Evolutionary conservation across 306 rosid genomes (phyloP), one percentile per base, ranked within the genome.

Genomic region (Quercus engelmannii): DNA sequence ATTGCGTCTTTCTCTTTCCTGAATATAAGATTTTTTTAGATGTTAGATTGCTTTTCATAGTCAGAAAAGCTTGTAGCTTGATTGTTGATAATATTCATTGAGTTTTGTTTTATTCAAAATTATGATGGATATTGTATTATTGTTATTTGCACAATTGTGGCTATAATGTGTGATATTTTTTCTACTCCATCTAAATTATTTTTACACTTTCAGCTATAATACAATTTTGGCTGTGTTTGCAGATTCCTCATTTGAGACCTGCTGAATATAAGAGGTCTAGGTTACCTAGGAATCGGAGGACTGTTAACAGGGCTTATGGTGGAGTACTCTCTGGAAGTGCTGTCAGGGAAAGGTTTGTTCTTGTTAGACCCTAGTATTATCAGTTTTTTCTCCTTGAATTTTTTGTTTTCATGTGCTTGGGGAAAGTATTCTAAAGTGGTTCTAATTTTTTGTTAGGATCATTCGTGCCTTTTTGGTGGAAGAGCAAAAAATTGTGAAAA

Each of bases 241-340:
- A 91, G 97, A 91, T 91, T 86, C 94, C 97, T 54, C 97, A 89
- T 84, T 79, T 91, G 82, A 86, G 97, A 84, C 94, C 97, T 13
- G 81, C 89, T 8, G 92, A 91, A 73, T 91, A 91, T 46, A 91
- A 91, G 88, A 83, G 97, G 72, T 89, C 97, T 17, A 89, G 97
- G 81, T 71, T 91, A 25, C 67, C 93, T 31, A 88, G 97, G 83
- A 91, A 91, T 78, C 82, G 92, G 15, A 89, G 97, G 84, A 91
- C 97, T 58, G 91, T 89, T 28, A 91, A 88, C 76, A 87, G 97
- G 8, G 90, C 92, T 23, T 91, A 91, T 70, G 97, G 97, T 4
- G 94, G 97, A 18, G 94, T 91, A 57, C 76, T 91, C 58, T 91
- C 92, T 1, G 92, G 93, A 61, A 78, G 94, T 49, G 97, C 97